Evolutionary conservation across 495 filamentous ascomycete species (phyloP).

Genomic region (Aspergillus bridgeri): DNA sequence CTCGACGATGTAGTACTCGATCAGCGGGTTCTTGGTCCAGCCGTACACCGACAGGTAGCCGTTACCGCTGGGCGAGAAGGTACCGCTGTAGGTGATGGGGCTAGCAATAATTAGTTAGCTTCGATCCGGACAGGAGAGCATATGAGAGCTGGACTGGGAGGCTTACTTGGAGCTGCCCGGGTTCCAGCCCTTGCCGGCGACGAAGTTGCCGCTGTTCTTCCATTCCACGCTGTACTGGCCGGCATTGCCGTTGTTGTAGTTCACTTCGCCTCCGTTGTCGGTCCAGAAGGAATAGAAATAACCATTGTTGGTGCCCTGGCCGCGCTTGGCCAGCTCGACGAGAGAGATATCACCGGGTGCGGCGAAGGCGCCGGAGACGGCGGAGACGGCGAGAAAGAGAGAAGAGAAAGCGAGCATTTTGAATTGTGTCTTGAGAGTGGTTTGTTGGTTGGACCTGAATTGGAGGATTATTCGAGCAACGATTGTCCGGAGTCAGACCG

Average conservation of each 20-base stretch:
- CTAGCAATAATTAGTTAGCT: slow-evolving; percentile 20
- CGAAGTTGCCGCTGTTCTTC: slow-evolving; percentile 56
- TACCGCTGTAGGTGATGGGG: slow-evolving; percentile 50
- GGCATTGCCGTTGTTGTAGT: slow-evolving; percentile 54
- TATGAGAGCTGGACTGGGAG: neutral
- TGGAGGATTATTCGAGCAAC: neutral
- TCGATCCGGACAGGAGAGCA: no score
- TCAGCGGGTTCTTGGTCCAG: slow-evolving; percentile 58
- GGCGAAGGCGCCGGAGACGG: slow-evolving; percentile 30
- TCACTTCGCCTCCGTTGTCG: slow-evolving; percentile 47
- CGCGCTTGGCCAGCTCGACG: slow-evolving; percentile 23
- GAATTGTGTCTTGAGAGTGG: neutral
- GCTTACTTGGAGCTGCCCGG: slow-evolving; percentile 44
- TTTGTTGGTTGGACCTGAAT: neutral
- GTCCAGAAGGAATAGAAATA: slow-evolving; percentile 65
- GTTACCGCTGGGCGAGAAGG: slow-evolving; percentile 53
- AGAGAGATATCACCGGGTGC: slow-evolving; percentile 28
- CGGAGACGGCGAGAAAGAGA: slow-evolving; percentile 34
- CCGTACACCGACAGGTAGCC: slow-evolving; percentile 60
- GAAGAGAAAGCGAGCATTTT: slow-evolving; percentile 47
- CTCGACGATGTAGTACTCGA: slow-evolving; percentile 65
- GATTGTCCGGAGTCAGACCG: neutral
- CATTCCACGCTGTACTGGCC: slow-evolving; percentile 55
- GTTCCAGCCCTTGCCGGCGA: slow-evolving; percentile 61
- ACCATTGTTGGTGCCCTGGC: slow-evolving; percentile 52